phyloP scores from a whole-genome alignment of 2,329 filamentous ascomycete genomes.

The Hymenoscyphus infarciens region DNA sequence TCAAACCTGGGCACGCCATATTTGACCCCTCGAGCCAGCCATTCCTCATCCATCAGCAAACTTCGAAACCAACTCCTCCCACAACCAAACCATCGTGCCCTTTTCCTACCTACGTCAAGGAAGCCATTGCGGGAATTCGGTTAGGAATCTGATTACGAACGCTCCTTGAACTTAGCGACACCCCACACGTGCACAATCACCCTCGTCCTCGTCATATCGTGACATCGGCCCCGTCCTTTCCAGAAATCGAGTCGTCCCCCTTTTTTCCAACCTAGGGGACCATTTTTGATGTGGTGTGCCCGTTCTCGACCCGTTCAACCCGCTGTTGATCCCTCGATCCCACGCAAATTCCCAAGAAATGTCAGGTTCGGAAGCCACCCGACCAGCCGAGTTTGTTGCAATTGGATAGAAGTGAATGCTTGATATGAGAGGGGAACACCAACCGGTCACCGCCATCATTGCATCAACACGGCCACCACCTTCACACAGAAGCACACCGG shows the following conservation, averaged over 20 bases:
- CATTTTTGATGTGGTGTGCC: background rate
- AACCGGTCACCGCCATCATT: constrained; percentile 1
- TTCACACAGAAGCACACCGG: background rate
- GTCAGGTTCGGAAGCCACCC: constrained; percentile 7
- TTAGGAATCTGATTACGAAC: background rate
- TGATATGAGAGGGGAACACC: constrained; percentile 12
- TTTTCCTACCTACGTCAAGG: too few relatives aligned
- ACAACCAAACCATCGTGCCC: too few relatives aligned
- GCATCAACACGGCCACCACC: background rate
- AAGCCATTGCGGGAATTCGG: too few relatives aligned
- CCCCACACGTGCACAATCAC: background rate
- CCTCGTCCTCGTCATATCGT: background rate
- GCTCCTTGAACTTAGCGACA: background rate
- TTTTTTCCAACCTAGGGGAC: background rate
- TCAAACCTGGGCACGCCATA: too few relatives aligned
- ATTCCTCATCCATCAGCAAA: too few relatives aligned
- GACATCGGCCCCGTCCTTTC: background rate
- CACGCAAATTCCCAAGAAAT: background rate
- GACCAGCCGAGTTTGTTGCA: constrained; percentile 4
- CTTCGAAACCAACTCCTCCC: too few relatives aligned
- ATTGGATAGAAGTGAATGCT: constrained; percentile 9
- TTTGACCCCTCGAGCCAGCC: too few relatives aligned
- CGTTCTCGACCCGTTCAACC: too few relatives aligned
- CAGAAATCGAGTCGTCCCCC: background rate
- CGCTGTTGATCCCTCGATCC: background rate